phyloP scores from a whole-genome alignment of 2,329 filamentous ascomycete species.

The Teratosphaeria nubilosa region DNA sequence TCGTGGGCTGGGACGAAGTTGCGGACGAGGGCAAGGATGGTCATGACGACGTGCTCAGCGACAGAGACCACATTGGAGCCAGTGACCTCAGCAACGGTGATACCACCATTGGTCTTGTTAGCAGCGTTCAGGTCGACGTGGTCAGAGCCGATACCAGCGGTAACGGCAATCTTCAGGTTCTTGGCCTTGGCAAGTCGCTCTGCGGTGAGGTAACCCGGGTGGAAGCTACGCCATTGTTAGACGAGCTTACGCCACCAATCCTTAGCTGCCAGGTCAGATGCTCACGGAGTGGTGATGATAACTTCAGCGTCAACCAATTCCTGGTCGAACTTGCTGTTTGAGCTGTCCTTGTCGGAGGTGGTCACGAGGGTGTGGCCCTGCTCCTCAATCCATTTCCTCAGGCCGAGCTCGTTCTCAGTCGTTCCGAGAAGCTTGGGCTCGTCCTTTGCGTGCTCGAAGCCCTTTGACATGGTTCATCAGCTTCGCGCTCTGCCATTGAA shows the following conservation, averaged over 20 bases:
- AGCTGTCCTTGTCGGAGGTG: constrained; percentile 94
- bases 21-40: constrained; percentile 87
- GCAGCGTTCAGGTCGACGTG: constrained; percentile 95
- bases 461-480: constrained; percentile 31
- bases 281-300: constrained; percentile 96
- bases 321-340: constrained; percentile 86
- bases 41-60: constrained; percentile 98
- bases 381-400: constrained; percentile 95
- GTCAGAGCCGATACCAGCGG: constrained; percentile 95
- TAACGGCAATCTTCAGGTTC: constrained; percentile 96
- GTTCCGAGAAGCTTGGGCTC: constrained; percentile 85
- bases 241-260: neutral
- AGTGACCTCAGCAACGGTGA: constrained; percentile 96
- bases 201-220: constrained; percentile 92
- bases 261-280: neutral
- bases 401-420: constrained; percentile 94
- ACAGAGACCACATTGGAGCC: constrained; percentile 98
- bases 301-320: constrained; percentile 94
- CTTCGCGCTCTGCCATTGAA: constrained; percentile 2
- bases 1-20: constrained; percentile 99
- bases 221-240: constrained; percentile 55
- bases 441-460: constrained; percentile 76
- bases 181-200: constrained; percentile 96
- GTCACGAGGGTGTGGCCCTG: constrained; percentile 94
- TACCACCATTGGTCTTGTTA: constrained; percentile 95